Percentiles rank a stretch among this genome's conserved stretches.
These are phyloP conservation scores for Komagataella mondaviorum DNA, from an alignment of 805 yeast species.

Conservation along the genomic window DNA sequence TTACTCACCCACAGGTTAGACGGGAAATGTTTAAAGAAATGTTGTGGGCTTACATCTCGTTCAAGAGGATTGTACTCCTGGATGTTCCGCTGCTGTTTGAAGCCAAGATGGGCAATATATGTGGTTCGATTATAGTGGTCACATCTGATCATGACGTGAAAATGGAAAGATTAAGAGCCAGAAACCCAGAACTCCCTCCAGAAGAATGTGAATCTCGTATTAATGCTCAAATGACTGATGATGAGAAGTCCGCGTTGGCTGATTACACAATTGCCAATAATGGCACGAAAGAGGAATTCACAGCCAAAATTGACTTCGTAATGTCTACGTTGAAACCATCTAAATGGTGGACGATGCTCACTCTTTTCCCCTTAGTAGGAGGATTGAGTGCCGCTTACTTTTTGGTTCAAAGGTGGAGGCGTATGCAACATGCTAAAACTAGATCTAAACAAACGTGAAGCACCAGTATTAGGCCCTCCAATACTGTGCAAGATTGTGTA, in stretches of 20 bases:
- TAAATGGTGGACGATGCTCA: slow-evolving; percentile 5
- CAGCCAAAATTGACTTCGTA: slow-evolving; percentile 25
- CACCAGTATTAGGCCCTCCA: slow-evolving; percentile 68
- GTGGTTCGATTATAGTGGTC: slow-evolving; percentile 63
- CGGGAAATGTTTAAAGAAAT: slow-evolving; percentile 49
- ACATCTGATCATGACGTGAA: slow-evolving; percentile 47
- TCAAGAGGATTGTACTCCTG: slow-evolving; percentile 49
- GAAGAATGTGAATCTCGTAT: slow-evolving; percentile 68
- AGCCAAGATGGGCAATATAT: slow-evolving; percentile 50
- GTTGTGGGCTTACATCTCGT: slow-evolving; percentile 39
- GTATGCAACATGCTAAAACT: not conserved
- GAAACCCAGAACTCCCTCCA: slow-evolving; percentile 54
- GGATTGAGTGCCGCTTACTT: not conserved
- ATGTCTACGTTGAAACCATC: slow-evolving; percentile 25
- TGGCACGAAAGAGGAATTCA: slow-evolving; percentile 26
- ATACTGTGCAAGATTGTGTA: slow-evolving; percentile 93
- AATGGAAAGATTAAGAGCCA: slow-evolving; percentile 39
- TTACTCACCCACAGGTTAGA: slow-evolving; percentile 83
- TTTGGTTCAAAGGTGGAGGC: not conserved
- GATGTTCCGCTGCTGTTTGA: slow-evolving; percentile 92
- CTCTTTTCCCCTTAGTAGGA: not conserved
- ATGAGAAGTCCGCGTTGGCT: slow-evolving; percentile 40
- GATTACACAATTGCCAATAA: slow-evolving; percentile 62
- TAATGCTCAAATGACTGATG: slow-evolving; percentile 58
- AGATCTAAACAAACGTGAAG: not conserved